Percentiles rank a stretch among this genome's conserved stretches.
phyloP scores from a whole-genome alignment of 2,329 filamentous ascomycete species.

The Orbilia oligospora region DNA sequence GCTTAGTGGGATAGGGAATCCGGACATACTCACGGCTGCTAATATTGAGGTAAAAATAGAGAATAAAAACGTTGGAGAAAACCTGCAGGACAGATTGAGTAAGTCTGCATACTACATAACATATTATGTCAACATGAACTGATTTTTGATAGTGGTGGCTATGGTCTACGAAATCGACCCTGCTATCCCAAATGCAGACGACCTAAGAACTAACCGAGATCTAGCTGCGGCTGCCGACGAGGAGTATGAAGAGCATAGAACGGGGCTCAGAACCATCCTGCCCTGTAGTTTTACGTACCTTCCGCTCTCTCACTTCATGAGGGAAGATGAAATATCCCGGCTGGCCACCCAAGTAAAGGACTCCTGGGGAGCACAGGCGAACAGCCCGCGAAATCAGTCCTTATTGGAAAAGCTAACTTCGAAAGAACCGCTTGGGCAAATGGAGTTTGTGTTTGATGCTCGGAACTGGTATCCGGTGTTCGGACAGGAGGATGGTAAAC shows the following conservation, averaged over 20 bases:
- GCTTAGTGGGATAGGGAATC: slow-evolving; percentile 74
- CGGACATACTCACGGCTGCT: slow-evolving; percentile 67
- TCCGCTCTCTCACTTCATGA: slow-evolving; percentile 64
- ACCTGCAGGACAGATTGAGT: slow-evolving; percentile 69
- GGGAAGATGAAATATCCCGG: slow-evolving; percentile 1
- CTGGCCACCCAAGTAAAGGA: slow-evolving; percentile 46
- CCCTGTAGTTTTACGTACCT: slow-evolving; percentile 69
- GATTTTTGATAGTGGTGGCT: slow-evolving; percentile 66
- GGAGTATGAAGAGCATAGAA: slow-evolving; percentile 64
- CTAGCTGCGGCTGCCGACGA: slow-evolving; percentile 65
- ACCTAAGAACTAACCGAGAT: slow-evolving; percentile 65
- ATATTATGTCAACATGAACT: slow-evolving; percentile 29
- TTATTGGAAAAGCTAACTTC: slow-evolving; percentile 66
- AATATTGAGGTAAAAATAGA: slow-evolving; percentile 69
- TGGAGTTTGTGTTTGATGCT: slow-evolving; percentile 71
- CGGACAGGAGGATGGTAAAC: slow-evolving; percentile 66
- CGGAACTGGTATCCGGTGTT: slow-evolving; percentile 70
- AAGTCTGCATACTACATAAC: slow-evolving; percentile 59
- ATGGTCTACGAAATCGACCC: slow-evolving; percentile 70
- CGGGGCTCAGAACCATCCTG: slow-evolving; percentile 68
- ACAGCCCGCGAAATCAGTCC: slow-evolving; percentile 62
- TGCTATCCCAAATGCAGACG: slow-evolving; percentile 67
- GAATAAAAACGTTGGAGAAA: slow-evolving; percentile 70
- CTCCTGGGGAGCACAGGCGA: slow-evolving; percentile 63
- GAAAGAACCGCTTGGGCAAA: slow-evolving; percentile 67